Conservation (phyloP, 106 monocot species). For the Platanthera guangdongensis region DNA sequence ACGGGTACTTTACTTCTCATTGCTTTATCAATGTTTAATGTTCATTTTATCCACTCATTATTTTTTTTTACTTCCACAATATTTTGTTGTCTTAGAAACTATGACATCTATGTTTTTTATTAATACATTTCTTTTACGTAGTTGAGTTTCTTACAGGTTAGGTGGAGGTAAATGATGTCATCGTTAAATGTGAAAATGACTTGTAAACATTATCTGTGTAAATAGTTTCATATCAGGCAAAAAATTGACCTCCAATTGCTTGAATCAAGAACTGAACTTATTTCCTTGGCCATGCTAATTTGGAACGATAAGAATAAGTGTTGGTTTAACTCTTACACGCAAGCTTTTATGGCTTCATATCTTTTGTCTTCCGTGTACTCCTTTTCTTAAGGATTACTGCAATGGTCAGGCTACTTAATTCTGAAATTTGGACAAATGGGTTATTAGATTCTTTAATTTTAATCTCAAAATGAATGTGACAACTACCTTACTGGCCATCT, state of each 20-base stretch:
- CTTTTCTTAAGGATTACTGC: too few relatives aligned
- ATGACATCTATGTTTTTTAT: neutral
- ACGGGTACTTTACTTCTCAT: constrained; percentile 46
- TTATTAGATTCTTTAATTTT: neutral
- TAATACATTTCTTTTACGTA: neutral
- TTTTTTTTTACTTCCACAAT: neutral
- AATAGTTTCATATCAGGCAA: neutral
- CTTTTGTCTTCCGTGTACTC: too few relatives aligned
- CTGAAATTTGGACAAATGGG: neutral
- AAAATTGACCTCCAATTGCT: neutral
- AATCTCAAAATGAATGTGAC: neutral
- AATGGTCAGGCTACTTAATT: neutral
- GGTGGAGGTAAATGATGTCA: neutral
- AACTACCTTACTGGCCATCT: neutral
- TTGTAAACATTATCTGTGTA: neutral
- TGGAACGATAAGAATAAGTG: neutral
- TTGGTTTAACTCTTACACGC: neutral
- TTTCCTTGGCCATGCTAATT: neutral
- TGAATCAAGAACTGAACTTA: neutral
- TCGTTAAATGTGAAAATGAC: neutral
- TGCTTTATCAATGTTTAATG: neutral
- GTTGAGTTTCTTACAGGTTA: neutral
- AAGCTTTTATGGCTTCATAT: neutral
- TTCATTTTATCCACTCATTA: neutral
- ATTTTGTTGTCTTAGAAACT: neutral